Percentiles rank a stretch among this genome's conserved stretches.
Conservation (phyloP, 2,329 filamentous ascomycete genomes). For the Clarireedia hainanense region DNA sequence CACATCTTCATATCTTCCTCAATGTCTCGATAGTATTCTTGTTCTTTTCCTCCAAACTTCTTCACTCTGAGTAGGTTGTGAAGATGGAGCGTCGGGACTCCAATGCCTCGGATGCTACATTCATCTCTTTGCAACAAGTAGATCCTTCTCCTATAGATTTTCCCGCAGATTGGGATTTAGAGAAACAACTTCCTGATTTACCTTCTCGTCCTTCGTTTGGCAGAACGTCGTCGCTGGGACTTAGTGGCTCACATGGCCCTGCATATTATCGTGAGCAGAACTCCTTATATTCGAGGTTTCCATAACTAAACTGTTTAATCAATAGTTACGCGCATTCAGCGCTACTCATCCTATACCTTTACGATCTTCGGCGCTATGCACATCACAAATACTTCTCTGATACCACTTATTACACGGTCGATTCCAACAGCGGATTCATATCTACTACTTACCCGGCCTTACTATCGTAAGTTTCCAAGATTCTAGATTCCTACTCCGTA, state of each 20-base stretch:
- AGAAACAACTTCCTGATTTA: constrained; percentile 31
- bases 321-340: constrained; percentile 68
- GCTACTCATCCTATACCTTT: constrained; percentile 83
- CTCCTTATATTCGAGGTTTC: background rate
- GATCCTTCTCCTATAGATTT: constrained; percentile 74
- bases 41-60: background rate
- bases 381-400: constrained; percentile 71
- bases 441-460: constrained; percentile 81
- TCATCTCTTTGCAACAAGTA: constrained; percentile 64
- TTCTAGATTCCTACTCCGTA: too few relatives aligned
- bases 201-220: constrained; percentile 33
- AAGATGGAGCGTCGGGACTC: constrained; percentile 25
- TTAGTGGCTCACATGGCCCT: constrained; percentile 57
- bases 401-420: constrained; percentile 67
- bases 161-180: constrained; percentile 40
- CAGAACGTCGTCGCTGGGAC: constrained; percentile 38
- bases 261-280: constrained; percentile 65
- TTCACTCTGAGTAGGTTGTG: background rate
- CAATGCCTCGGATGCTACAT: constrained; percentile 43
- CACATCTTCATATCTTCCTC: background rate
- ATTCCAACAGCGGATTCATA: constrained; percentile 72
- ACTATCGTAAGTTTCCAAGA: constrained; percentile 68
- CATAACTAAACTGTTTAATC: too few relatives aligned
- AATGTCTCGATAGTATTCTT: background rate
- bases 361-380: constrained; percentile 70